Conservation (phyloP, 768 basidiomycete genomes). For the Lactarius hatsudake region DNA sequence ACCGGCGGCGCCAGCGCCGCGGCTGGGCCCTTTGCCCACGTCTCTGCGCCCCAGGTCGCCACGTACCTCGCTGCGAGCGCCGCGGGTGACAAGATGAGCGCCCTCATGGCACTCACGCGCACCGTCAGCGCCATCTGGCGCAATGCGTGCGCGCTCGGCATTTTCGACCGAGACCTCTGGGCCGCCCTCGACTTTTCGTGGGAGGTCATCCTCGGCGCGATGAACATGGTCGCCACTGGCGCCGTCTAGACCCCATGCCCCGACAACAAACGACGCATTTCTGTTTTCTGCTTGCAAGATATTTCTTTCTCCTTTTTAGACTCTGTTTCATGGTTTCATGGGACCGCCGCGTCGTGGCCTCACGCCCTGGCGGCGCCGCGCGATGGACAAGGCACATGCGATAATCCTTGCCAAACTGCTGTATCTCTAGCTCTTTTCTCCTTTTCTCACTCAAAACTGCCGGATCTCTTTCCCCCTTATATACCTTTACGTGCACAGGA, state of each 20-base stretch:
- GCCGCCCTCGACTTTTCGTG: constrained; percentile 63
- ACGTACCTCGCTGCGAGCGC: constrained; percentile 31
- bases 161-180: constrained; percentile 67
- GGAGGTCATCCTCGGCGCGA: constrained; percentile 61
- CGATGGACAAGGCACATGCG: constrained; percentile 23
- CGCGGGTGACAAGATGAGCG: constrained; percentile 35
- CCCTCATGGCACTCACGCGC: constrained; percentile 47
- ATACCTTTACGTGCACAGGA: not conserved
- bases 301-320: not conserved
- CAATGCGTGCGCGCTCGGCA: constrained; percentile 66
- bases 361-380: constrained; percentile 20
- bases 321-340: not conserved
- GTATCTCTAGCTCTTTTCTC: constrained; percentile 24
- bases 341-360: constrained; percentile 18
- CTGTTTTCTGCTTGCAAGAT: not conserved
- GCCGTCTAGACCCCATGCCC: constrained; percentile 7
- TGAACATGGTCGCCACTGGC: constrained; percentile 37
- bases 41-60: constrained; percentile 28
- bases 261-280: not conserved
- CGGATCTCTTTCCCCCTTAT: not conserved
- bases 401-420: constrained; percentile 8
- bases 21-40: constrained; percentile 27
- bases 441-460: not conserved
- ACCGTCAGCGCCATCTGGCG: constrained; percentile 67
- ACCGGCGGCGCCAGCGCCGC: constrained; percentile 14